Percentiles rank a stretch among this genome's conserved stretches.
These are phyloP conservation scores for Colletotrichum falcatum DNA, from an alignment of 2,329 filamentous ascomycete species.

Conservation along the genomic window DNA sequence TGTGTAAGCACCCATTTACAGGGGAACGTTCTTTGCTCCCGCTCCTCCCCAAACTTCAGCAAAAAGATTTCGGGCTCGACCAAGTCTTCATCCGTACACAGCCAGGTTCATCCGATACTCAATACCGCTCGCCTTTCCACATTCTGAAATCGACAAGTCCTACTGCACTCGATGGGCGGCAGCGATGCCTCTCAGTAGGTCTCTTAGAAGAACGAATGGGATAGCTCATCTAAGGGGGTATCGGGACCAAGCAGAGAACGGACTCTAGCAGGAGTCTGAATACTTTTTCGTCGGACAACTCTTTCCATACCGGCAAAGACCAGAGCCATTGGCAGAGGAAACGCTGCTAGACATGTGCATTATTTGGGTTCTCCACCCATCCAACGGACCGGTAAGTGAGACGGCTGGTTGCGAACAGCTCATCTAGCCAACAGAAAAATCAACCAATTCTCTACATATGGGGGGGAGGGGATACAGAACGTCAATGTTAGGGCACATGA, in stretches of 20 bases:
- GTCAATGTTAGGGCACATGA: not conserved
- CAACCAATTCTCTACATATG: not conserved
- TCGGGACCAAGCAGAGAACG: not conserved
- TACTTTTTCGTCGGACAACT: not conserved
- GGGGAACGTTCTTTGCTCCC: too few relatives aligned
- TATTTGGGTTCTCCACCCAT: too few relatives aligned
- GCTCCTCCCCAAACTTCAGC: not conserved
- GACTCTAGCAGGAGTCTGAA: not conserved
- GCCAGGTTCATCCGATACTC: not conserved
- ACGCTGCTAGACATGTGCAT: not conserved
- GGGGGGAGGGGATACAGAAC: not conserved
- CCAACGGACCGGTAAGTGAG: not conserved
- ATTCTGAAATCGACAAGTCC: not conserved
- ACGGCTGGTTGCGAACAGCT: not conserved
- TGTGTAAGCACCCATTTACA: conserved; percentile 32
- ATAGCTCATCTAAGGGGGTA: not conserved
- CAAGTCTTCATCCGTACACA: not conserved
- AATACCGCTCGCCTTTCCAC: not conserved
- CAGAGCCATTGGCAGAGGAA: not conserved
- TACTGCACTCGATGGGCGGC: not conserved
- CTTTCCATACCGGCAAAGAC: too few relatives aligned
- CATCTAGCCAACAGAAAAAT: not conserved
- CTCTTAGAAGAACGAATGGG: not conserved
- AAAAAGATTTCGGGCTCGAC: too few relatives aligned
- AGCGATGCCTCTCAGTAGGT: too few relatives aligned